Percentiles rank a stretch among this genome's conserved stretches.
Conservation (phyloP, 2,329 filamentous ascomycete species). For the Huntiella decipiens region DNA sequence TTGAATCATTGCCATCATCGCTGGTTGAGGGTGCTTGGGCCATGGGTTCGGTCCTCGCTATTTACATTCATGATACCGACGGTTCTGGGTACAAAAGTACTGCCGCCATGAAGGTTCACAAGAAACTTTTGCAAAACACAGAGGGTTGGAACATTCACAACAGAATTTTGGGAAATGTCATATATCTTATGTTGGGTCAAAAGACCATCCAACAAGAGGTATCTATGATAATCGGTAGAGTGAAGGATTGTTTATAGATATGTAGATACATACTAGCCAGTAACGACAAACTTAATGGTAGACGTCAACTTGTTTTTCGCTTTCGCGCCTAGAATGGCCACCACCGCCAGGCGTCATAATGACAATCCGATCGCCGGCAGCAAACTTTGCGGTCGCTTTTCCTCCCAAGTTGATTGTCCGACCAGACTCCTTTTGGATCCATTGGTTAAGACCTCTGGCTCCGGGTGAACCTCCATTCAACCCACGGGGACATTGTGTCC, state of each 20-base stretch:
- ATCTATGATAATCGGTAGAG: neutral
- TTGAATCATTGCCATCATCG: slow-evolving; percentile 35
- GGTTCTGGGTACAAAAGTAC: slow-evolving; percentile 29
- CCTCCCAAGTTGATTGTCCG: slow-evolving; percentile 53
- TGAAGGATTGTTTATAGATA: neutral
- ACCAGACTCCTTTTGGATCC: slow-evolving; percentile 57
- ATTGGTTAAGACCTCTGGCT: slow-evolving; percentile 64
- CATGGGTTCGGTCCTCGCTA: slow-evolving; percentile 54
- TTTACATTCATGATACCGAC: slow-evolving; percentile 28
- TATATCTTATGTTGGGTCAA: slow-evolving; percentile 39
- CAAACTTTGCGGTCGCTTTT: slow-evolving; percentile 65
- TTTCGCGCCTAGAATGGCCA: slow-evolving; percentile 19
- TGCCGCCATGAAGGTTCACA: slow-evolving; percentile 25
- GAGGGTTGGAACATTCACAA: slow-evolving; percentile 31
- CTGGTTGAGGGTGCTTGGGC: slow-evolving; percentile 50
- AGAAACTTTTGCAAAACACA: slow-evolving; percentile 15
- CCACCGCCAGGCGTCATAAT: slow-evolving; percentile 63
- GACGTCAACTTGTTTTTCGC: neutral
- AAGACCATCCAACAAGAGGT: slow-evolving; percentile 19
- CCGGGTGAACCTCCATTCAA: slow-evolving; percentile 68
- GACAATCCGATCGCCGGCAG: slow-evolving; percentile 58
- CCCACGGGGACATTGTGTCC: slow-evolving; percentile 54
- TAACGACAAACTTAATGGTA: too few relatives aligned
- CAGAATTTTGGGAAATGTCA: slow-evolving; percentile 36
- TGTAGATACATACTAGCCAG: neutral